phyloP scores from a whole-genome alignment of 2,329 filamentous ascomycete genomes.

The Arthrobotrys pseudoclavata region DNA sequence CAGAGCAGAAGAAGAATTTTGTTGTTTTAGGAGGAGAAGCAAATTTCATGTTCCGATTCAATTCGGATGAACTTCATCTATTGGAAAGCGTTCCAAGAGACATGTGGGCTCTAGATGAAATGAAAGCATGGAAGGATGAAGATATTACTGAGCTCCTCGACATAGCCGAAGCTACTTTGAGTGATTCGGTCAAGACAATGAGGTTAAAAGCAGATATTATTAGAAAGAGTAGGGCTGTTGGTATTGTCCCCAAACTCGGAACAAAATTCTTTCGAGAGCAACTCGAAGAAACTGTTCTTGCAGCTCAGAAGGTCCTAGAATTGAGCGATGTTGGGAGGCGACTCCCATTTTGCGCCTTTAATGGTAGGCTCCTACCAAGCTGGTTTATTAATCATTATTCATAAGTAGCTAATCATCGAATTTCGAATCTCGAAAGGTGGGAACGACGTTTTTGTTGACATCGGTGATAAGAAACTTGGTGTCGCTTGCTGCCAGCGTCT shows the following conservation, averaged over 20 bases:
- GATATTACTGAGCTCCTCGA: constrained; percentile 87
- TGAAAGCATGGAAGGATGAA: constrained; percentile 80
- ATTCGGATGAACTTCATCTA: constrained; percentile 74
- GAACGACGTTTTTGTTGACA: constrained; percentile 97
- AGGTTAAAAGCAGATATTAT: constrained; percentile 83
- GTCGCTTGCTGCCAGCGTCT: constrained; percentile 92
- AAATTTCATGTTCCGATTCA: constrained; percentile 89
- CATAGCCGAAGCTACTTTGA: constrained; percentile 85
- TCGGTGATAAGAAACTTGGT: constrained; percentile 97
- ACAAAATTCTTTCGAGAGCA: constrained; percentile 85
- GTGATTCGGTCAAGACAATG: constrained; percentile 83
- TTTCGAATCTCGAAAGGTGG: constrained; percentile 71
- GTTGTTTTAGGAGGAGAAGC: constrained; percentile 96
- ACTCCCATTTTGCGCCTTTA: constrained; percentile 96
- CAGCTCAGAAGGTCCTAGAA: constrained; percentile 92
- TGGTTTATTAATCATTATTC: not conserved
- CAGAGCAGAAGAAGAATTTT: constrained; percentile 79
- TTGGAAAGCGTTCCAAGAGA: constrained; percentile 76
- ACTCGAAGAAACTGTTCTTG: constrained; percentile 94
- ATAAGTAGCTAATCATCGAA: not conserved
- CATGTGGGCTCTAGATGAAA: constrained; percentile 82
- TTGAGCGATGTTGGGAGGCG: constrained; percentile 77
- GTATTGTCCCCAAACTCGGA: constrained; percentile 77
- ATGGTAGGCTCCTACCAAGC: constrained; percentile 70
- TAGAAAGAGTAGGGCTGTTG: constrained; percentile 88